phyloP scores from a whole-genome alignment of 2,329 filamentous ascomycete species.

The Huntiella savannae region DNA sequence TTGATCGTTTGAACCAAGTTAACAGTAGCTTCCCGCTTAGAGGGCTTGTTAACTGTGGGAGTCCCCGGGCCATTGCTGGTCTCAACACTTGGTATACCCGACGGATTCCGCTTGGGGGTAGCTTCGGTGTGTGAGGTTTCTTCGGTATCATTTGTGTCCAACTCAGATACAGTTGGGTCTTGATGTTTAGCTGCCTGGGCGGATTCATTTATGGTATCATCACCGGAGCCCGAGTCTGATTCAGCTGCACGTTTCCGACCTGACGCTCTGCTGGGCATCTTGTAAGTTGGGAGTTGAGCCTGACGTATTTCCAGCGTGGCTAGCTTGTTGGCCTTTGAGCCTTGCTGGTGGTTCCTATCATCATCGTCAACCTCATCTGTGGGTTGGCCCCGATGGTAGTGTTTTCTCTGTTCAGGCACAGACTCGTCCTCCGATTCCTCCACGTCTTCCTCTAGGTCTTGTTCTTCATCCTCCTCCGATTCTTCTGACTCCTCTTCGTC shows the following conservation, averaged over 20 bases:
- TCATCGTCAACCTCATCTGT: no score
- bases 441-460: constrained; percentile 12
- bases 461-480: constrained; percentile 17
- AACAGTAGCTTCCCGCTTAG: constrained; percentile 7
- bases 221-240: background rate
- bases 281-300: background rate
- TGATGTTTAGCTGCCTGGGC: background rate
- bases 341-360: no score
- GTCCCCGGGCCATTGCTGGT: background rate
- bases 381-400: no score
- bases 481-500: constrained; percentile 14
- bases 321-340: no score
- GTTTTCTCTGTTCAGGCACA: constrained; percentile 27
- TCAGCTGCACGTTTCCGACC: constrained; percentile 6
- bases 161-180: no score
- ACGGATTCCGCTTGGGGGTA: background rate
- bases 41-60: background rate
- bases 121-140: background rate
- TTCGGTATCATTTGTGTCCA: background rate
- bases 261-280: background rate
- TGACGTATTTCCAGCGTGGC: no score
- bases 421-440: constrained; percentile 23
- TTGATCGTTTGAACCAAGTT: constrained; percentile 6
- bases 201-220: background rate
- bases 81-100: background rate